Base-by-base conservation (phyloP, 192 early-diverging fungal genomes). In the Coemansia sp. region DNA sequence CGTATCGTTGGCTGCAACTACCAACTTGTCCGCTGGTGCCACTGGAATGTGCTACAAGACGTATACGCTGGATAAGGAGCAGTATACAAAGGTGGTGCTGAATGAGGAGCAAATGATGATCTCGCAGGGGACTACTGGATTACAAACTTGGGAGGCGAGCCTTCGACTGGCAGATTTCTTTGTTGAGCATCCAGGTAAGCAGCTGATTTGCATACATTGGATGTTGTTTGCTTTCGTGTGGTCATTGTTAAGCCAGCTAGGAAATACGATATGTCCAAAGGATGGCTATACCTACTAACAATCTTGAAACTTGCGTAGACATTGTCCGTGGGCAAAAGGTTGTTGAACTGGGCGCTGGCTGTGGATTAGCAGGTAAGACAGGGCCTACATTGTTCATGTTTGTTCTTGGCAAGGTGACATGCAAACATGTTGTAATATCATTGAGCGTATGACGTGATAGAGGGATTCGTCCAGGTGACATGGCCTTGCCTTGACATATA, bases 81-180 rank as follows among this genome's bases (percentile, higher is more conserved):
- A 83, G 73, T 75, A 78, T 14, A 70, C 67, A 34, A 48, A 74
- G 19, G 63, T 81, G 38, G 86, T 88, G 31, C 63, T 91, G 25
- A 64, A 66, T 6, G 89, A 91, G 66, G 77, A 80, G 23, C 68
- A 75, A 70, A 65, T 79, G 27, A 75, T 74, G 59, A 86, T 88
- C 32, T 86, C 87, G 5, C 73, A 85, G 32, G 89, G 89, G 1
- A 87, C 89, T 2, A 89, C 89, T 4, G 88, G 89, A 0, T 51
- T 91, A 31, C 73, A 84, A 50, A 88, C 86, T 10, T 91, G 89
- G 89, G 88, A 86, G 41, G 88, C 88, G 2, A 83, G 86, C 15
- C 59, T 89, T 45, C 72, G 78, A 5, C 68, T 90, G 42, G 64
- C 84, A 3, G 84, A 88, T 50, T 87, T 84, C 51, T 74, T 90